Base-by-base conservation (phyloP, 192 early-diverging fungal genomes). In the Podila verticillata region DNA sequence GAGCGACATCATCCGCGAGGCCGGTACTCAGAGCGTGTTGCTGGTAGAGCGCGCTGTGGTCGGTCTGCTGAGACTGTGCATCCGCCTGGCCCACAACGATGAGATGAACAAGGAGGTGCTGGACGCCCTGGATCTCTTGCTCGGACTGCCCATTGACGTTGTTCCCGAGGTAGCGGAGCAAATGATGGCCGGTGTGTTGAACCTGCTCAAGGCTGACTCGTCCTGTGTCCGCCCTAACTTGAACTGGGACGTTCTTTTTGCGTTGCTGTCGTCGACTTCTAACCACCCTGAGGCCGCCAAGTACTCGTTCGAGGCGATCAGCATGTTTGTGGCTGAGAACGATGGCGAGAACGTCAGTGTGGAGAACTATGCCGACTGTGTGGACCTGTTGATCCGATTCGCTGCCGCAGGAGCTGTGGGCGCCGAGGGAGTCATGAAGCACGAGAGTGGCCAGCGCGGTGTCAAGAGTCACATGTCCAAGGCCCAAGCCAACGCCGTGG, bases 11-110 rank as follows among this genome's bases (percentile, higher is more conserved):
- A 66, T 98, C 22, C 84, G 86, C n/a, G 84, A 92, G 29, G 89
- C 92, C 20, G 85, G 83, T 56, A 84, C 70, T 10, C 84, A 90
- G 36, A 92, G 92, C 58, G 82, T 86, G 1, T 69, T 93, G 36
- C 73, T 95, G 22, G 85, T 97, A 9, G 93, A 97, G 82, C 84
- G 95, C 17, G 89, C 92, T 0, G 93, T 96, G 7, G 88, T 91
- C 7, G 91, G 90, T 8, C 64, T 96, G n/a, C 77, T 95, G 44
- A 68, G 90, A 73, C 82, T 96, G 17, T 84, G 91, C 44, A 90
- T 91, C 47, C 86, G 93, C 4, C 74, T 95, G 66, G 93, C 92
- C 0, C 88, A 92, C 57, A 91, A 88, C 84, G 84, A 89, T 66
- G 82, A 91, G 82, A 85, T 87, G 84, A 60, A 59, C n/a, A 54